These are phyloP conservation scores for Arthonia radiata DNA, from an alignment of 495 filamentous ascomycete species.

Conservation along the genomic window DNA sequence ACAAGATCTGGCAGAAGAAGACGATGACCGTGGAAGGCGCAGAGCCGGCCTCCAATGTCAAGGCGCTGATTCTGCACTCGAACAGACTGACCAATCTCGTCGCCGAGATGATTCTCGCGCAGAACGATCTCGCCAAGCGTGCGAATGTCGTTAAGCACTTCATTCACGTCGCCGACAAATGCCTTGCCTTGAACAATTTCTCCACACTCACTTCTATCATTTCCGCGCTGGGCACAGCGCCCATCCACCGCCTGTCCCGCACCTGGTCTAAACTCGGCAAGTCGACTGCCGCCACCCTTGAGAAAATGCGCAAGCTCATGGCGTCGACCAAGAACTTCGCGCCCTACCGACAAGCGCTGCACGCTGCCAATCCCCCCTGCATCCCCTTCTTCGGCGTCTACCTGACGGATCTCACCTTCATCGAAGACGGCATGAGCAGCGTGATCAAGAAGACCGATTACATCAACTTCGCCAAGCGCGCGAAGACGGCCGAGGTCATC, in stretches of 20 bases:
- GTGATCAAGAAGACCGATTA: slow-evolving; percentile 81
- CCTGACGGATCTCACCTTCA: slow-evolving; percentile 92
- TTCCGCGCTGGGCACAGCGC: slow-evolving; percentile 77
- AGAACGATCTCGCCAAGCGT: slow-evolving; percentile 78
- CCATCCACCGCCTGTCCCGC: slow-evolving; percentile 74
- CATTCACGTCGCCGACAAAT: slow-evolving; percentile 92
- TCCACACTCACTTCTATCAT: slow-evolving; percentile 97
- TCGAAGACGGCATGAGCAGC: slow-evolving; percentile 92
- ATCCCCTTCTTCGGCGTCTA: slow-evolving; percentile 99
- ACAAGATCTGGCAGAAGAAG: slow-evolving; percentile 98
- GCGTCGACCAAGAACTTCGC: slow-evolving; percentile 95
- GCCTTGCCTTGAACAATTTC: slow-evolving; percentile 80
- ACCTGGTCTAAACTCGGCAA: slow-evolving; percentile 90
- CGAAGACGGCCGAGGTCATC: slow-evolving; percentile 94
- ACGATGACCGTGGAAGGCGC: slow-evolving; percentile 51
- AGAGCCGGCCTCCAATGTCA: slow-evolving; percentile 84
- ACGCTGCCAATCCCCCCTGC: slow-evolving; percentile 82
- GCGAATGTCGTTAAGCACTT: slow-evolving; percentile 98
- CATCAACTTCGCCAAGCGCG: slow-evolving; percentile 95
- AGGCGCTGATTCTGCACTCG: slow-evolving; percentile 85
- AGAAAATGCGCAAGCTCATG: slow-evolving; percentile 85
- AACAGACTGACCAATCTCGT: slow-evolving; percentile 99
- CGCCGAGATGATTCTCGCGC: slow-evolving; percentile 95
- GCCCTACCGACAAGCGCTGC: slow-evolving; percentile 80
- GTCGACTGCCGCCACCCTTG: slow-evolving; percentile 51